Base-by-base conservation (phyloP, 202 grass and related monocot species). In the Hordeum pubiflorum region DNA sequence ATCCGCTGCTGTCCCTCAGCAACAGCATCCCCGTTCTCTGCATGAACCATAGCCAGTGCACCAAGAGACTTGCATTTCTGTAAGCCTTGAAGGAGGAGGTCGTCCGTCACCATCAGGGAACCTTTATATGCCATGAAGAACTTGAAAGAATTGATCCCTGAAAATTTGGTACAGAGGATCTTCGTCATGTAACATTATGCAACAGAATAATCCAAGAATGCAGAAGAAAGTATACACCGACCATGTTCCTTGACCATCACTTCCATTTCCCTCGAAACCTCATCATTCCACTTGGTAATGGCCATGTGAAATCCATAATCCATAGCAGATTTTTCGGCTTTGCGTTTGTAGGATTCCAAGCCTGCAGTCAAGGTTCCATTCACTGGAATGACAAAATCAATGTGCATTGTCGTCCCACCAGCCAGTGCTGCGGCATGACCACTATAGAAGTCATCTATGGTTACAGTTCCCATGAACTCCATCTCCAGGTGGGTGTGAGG, bases 51-150 rank as follows among this genome's bases (percentile, higher is more conserved):
- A 54, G 95, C 90, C 74, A 98, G 72, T 6, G 95, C 95, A 78
- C 95, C 95, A 74, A 98, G 90, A 57, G 92, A 93, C 59, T 98
- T 98, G 88, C 95, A 98, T 72, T 94, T 98, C n/a, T 89, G 62
- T 55, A 98, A 79, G 55, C 92, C 95, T 91, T 98, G 88, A 7
- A 98, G 77, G 60, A 98, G 88, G 57, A 93, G 90, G 63, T 98
- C 95, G 86, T 98, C 95, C 0, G 79, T 93, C 61, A 98, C 84
- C 95, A 95, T 98, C 24, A 98, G 72, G 3, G 95, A 87, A 32
- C 95, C 95, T 84, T 98, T 98, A 59, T 98, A 98, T 80, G 95
- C 92, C 95, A 98, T 98, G 83, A 98, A 98, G 71, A 98, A 98
- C 84, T 98, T 98, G 88, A 98, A 98, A 82, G 95, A 98, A 78